Conservation (phyloP, 2,329 filamentous ascomycete species). For the Periconia sp. region DNA sequence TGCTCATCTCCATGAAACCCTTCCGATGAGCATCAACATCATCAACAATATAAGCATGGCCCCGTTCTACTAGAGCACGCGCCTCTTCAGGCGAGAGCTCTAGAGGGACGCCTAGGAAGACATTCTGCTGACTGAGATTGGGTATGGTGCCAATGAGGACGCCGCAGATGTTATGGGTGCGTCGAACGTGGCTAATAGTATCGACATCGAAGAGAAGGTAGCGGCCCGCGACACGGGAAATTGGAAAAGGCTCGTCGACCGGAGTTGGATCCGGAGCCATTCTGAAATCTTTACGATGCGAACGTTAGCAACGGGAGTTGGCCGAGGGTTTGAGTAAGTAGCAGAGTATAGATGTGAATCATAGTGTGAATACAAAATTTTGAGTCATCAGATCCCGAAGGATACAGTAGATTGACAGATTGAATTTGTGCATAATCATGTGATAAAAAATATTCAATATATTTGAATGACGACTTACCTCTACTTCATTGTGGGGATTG, state of each 20-base stretch:
- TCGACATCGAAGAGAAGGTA: constrained; percentile 91
- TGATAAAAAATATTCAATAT: too few species aligned
- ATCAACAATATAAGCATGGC: constrained; percentile 79
- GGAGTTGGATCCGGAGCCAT: constrained; percentile 39
- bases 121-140: constrained; percentile 91
- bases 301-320: constrained; percentile 10
- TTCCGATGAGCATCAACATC: constrained; percentile 74
- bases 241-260: constrained; percentile 69
- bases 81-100: constrained; percentile 93
- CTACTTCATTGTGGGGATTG: constrained; percentile 36
- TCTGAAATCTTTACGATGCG: constrained; percentile 17
- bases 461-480: too few species aligned
- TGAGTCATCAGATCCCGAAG: constrained; percentile 59
- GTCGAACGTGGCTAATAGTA: constrained; percentile 77
- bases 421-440: constrained; percentile 70
- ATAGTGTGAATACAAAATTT: constrained; percentile 50
- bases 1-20: constrained; percentile 65
- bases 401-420: constrained; percentile 88
- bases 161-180: constrained; percentile 82
- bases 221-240: constrained; percentile 78
- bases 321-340: constrained; percentile 10
- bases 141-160: constrained; percentile 87
- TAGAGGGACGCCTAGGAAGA: constrained; percentile 87
- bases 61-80: constrained; percentile 76
- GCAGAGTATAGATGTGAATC: constrained; percentile 24